Conservation (phyloP, 768 basidiomycete genomes). For the Tricholoma matsutake region DNA sequence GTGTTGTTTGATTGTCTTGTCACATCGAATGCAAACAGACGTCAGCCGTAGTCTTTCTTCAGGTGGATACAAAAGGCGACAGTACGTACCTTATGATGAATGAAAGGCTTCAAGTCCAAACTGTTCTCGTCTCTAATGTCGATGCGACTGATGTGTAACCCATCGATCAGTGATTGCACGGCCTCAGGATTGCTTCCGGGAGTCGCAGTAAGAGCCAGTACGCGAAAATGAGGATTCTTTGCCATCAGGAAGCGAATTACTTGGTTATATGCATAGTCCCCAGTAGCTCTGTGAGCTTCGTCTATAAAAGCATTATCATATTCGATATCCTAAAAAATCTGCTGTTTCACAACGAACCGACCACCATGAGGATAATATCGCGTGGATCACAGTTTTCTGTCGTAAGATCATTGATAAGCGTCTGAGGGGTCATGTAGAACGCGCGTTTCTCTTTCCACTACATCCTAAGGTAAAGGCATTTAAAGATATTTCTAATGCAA, state of each 20-base stretch:
- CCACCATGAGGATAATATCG: constrained; percentile 83
- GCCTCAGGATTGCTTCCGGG: constrained; percentile 83
- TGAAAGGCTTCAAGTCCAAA: constrained; percentile 80
- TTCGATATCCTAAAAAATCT: background rate
- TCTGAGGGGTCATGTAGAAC: constrained; percentile 97
- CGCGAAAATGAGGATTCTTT: constrained; percentile 89
- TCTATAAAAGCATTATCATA: constrained; percentile 43
- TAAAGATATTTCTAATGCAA: background rate
- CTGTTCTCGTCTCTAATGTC: constrained; percentile 93
- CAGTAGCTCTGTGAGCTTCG: constrained; percentile 93
- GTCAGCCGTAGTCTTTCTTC: background rate
- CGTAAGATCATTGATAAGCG: constrained; percentile 81
- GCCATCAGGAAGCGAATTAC: constrained; percentile 89
- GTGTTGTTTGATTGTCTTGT: constrained; percentile 72
- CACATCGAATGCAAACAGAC: background rate
- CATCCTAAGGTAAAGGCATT: background rate
- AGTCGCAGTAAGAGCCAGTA: constrained; percentile 93
- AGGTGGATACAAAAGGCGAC: background rate
- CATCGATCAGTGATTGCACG: constrained; percentile 90
- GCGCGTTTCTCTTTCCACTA: constrained; percentile 84
- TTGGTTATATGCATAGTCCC: constrained; percentile 90
- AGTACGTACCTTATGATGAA: constrained; percentile 74
- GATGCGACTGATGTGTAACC: constrained; percentile 90
- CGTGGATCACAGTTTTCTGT: constrained; percentile 70
- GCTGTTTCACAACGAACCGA: constrained; percentile 50